These are phyloP conservation scores for Scedosporium apiospermum DNA, from an alignment of 2,329 filamentous ascomycete genomes.

Conservation along the genomic window DNA sequence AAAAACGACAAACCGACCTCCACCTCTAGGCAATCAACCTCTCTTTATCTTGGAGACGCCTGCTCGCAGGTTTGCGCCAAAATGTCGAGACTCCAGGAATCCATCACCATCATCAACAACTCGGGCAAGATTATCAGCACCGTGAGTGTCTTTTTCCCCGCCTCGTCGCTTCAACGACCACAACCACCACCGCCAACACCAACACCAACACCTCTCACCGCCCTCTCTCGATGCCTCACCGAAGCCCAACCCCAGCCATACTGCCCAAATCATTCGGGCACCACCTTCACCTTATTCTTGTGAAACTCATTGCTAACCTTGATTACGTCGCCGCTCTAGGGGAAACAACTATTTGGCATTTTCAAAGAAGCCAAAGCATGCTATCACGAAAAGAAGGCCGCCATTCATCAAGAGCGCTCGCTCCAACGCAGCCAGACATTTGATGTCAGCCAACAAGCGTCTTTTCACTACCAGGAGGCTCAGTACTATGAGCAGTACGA, in stretches of 20 bases:
- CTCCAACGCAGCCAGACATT: slow-evolving; percentile 53
- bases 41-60: not conserved
- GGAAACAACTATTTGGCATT: slow-evolving; percentile 80
- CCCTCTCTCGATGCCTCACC: no score
- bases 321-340: slow-evolving; percentile 37
- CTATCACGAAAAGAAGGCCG: slow-evolving; percentile 80
- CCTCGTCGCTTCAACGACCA: no score
- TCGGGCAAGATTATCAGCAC: slow-evolving; percentile 87
- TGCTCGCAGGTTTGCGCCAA: not conserved
- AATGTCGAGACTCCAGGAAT: slow-evolving; percentile 37
- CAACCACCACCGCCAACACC: not conserved
- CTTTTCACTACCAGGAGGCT: slow-evolving; percentile 9
- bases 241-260: not conserved
- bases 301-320: not conserved
- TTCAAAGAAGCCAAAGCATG: slow-evolving; percentile 87
- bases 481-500: slow-evolving; percentile 20
- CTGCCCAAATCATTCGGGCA: not conserved
- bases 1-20: not conserved
- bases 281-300: not conserved
- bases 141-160: slow-evolving; percentile 38
- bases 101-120: slow-evolving; percentile 81
- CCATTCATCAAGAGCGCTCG: slow-evolving; percentile 58
- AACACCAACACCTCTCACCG: slow-evolving; percentile 2
- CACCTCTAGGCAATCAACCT: not conserved
- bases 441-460: slow-evolving; percentile 18